Percentiles rank a stretch among this genome's conserved stretches.
Conservation (phyloP, 2,329 filamentous ascomycete genomes). For the Kalmusia sp. region DNA sequence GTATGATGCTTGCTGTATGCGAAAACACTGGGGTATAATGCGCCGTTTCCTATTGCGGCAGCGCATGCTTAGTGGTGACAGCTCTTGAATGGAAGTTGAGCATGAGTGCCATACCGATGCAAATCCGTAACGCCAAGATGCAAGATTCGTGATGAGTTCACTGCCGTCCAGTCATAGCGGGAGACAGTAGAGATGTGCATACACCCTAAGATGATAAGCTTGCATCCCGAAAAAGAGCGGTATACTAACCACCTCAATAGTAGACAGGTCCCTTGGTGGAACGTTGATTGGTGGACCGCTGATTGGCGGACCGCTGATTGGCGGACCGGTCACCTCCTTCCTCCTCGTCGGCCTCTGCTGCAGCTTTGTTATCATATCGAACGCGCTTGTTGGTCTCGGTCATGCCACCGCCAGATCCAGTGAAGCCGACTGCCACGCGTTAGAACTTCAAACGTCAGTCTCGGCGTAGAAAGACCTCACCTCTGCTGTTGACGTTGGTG, state of each 20-base stretch:
- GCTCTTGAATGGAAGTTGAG: constrained; percentile 13
- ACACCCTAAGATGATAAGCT: neutral
- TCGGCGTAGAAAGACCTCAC: constrained; percentile 56
- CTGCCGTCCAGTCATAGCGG: neutral
- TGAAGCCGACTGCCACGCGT: constrained; percentile 81
- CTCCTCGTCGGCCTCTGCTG: constrained; percentile 29
- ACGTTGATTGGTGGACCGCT: neutral
- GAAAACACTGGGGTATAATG: constrained; percentile 30
- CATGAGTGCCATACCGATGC: constrained; percentile 33
- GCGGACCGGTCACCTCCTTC: constrained; percentile 11
- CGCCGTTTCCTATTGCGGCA: constrained; percentile 28
- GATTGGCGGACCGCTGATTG: neutral
- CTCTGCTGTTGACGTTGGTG: constrained; percentile 83
- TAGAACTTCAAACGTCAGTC: constrained; percentile 29
- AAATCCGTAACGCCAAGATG: constrained; percentile 27
- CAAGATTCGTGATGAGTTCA: constrained; percentile 1
- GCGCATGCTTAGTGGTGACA: constrained; percentile 27
- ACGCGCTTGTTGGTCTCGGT: constrained; percentile 85
- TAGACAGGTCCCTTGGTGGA: neutral
- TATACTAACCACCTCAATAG: constrained; percentile 2
- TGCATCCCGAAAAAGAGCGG: neutral
- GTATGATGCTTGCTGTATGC: neutral
- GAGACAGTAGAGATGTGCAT: neutral
- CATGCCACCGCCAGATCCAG: constrained; percentile 94
- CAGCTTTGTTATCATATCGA: constrained; percentile 75